phyloP scores from a whole-genome alignment of 306 rosid genomes.

The Prunus padus region DNA sequence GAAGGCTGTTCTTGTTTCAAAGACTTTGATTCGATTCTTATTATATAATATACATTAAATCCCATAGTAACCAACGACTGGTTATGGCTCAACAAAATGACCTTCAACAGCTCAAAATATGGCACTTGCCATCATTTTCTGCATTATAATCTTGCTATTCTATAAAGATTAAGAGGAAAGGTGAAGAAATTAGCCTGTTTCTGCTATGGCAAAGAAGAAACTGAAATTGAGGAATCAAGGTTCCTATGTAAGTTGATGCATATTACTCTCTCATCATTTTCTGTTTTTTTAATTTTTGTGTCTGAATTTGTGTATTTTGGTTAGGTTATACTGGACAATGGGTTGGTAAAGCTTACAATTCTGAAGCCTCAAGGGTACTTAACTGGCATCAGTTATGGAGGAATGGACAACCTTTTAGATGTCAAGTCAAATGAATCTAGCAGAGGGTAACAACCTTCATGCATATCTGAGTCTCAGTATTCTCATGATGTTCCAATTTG shows the following conservation, averaged over 20 bases:
- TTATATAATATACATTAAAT: neutral
- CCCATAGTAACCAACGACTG: slow-evolving; percentile 34
- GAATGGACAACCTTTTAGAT: slow-evolving; percentile 43
- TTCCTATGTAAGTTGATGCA: slow-evolving; percentile 22
- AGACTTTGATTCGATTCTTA: neutral
- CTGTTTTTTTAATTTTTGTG: neutral
- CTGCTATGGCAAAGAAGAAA: slow-evolving; percentile 32
- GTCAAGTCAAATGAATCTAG: slow-evolving; percentile 29
- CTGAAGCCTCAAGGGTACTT: slow-evolving; percentile 37
- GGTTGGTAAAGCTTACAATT: slow-evolving; percentile 33
- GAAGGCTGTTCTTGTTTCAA: neutral
- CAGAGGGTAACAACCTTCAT: slow-evolving; percentile 28
- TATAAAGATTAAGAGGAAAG: neutral
- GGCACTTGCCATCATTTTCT: neutral
- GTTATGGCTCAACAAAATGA: slow-evolving; percentile 16
- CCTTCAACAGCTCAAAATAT: neutral
- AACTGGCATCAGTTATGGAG: slow-evolving; percentile 33
- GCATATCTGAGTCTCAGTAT: neutral
- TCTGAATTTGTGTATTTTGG: neutral
- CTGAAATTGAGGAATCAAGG: slow-evolving; percentile 33
- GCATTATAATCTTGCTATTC: neutral
- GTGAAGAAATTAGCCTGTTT: neutral
- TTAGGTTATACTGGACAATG: slow-evolving; percentile 36
- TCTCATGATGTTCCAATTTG: no score
- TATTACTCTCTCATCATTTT: slow-evolving; percentile 1